Percentiles rank a stretch among this genome's conserved stretches.
phyloP scores from a whole-genome alignment of 2,329 filamentous ascomycete species.

The Aspergillus fumigatus region DNA sequence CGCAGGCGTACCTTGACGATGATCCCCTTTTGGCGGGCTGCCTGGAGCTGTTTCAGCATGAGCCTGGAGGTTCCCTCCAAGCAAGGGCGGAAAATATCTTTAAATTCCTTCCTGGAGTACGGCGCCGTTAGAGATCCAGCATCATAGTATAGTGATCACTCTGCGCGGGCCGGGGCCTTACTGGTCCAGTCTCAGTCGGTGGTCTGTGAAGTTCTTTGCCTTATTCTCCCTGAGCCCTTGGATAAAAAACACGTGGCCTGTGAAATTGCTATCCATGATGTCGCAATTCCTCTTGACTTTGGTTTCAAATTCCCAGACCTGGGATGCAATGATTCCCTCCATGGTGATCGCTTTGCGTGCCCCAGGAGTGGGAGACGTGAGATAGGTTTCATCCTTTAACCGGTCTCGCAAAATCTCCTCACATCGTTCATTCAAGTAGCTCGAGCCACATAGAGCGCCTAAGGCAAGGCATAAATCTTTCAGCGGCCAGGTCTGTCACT shows the following conservation, averaged over 20 bases:
- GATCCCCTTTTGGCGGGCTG: slow-evolving; percentile 14
- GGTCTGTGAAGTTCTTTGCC: neutral
- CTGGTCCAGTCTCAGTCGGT: neutral
- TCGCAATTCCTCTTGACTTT: slow-evolving; percentile 1
- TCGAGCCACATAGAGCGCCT: slow-evolving; percentile 26
- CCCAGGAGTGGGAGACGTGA: neutral
- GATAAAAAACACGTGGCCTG: neutral
- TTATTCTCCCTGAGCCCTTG: neutral
- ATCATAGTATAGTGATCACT: too few species aligned
- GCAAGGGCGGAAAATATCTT: slow-evolving; percentile 15
- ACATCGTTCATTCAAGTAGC: slow-evolving; percentile 28
- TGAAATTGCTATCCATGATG: neutral
- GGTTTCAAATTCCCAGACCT: neutral
- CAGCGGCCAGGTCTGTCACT: too few species aligned
- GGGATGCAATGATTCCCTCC: neutral
- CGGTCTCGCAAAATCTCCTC: slow-evolving; percentile 12
- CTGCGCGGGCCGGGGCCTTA: neutral
- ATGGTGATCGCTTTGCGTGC: neutral
- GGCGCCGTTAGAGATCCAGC: neutral
- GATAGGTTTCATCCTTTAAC: slow-evolving; percentile 8
- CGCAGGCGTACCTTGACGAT: slow-evolving; percentile 1
- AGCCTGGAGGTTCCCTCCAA: slow-evolving; percentile 12
- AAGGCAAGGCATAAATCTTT: neutral
- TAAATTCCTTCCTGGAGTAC: slow-evolving; percentile 13
- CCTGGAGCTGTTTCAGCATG: slow-evolving; percentile 20